A percentile compares a stretch with the other conserved stretches of the same genome.
Conservation (phyloP, 331 rosid genomes). For the Acacia pycnantha region DNA sequence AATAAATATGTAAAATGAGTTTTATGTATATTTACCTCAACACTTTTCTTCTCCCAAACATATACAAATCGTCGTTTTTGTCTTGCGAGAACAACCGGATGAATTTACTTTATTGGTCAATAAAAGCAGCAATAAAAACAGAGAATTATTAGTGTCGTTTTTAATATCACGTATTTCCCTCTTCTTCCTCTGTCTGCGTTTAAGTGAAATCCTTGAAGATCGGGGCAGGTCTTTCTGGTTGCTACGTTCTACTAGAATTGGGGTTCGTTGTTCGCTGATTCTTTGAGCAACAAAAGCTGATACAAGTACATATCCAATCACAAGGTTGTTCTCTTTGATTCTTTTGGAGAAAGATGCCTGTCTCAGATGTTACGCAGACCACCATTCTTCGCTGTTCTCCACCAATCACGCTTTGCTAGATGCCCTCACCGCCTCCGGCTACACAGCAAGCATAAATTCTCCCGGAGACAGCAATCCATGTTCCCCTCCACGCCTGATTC, state of each 20-base stretch:
- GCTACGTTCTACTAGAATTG: background rate
- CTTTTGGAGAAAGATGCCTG: background rate
- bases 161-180: no score
- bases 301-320: background rate
- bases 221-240: background rate
- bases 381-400: background rate
- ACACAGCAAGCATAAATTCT: background rate
- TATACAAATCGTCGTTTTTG: background rate
- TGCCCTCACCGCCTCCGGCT: background rate
- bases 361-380: background rate
- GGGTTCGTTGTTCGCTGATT: background rate
- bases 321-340: background rate
- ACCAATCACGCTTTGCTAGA: slow-evolving; percentile 25
- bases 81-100: background rate
- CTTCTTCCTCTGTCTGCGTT: background rate
- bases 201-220: background rate
- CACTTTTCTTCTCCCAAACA: no score
- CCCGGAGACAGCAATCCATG: background rate
- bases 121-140: background rate
- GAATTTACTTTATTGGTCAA: background rate
- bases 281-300: slow-evolving; percentile 2
- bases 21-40: no score
- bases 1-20: no score
- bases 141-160: background rate
- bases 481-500: background rate